These are phyloP conservation scores for Discostella stelligera DNA, from an alignment of 352 stramenopile genomes.

Conservation along the genomic window DNA sequence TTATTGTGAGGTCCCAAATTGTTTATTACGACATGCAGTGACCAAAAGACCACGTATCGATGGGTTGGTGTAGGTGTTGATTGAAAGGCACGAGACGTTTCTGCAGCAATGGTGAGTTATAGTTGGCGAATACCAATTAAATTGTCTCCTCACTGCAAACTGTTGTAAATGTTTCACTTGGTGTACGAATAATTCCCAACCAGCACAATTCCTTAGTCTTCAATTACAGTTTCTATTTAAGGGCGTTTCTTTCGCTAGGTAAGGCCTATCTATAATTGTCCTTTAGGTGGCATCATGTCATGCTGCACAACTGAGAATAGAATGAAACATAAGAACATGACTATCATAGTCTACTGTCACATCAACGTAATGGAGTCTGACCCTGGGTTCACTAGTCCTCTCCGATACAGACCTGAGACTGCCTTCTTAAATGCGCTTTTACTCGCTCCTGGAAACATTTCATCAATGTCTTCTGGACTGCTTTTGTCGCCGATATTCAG, in stretches of 20 bases:
- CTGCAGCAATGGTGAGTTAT: no score
- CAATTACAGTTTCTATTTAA: neutral
- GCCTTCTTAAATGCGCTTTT: conserved; percentile 76
- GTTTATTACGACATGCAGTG: conserved; percentile 56
- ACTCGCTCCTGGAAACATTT: conserved; percentile 70
- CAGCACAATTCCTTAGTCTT: neutral
- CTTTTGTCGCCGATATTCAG: conserved; percentile 75
- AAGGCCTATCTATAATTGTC: neutral
- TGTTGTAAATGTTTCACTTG: neutral
- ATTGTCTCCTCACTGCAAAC: neutral
- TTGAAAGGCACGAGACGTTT: neutral
- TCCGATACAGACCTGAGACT: conserved; percentile 65
- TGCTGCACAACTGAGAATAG: neutral
- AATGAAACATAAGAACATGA: neutral
- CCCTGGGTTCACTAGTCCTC: conserved; percentile 57
- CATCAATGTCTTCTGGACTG: conserved; percentile 65
- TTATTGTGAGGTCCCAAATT: conserved; percentile 64
- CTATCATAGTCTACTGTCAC: neutral
- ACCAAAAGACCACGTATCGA: conserved; percentile 19
- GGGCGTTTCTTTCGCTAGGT: neutral
- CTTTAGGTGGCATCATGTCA: neutral
- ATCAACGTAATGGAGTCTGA: conserved; percentile 57
- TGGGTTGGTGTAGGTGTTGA: neutral
- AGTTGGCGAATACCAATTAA: neutral
- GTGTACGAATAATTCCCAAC: neutral